These are phyloP conservation scores for Centrapalus pauciflorus DNA, from an alignment of 129 eudicot species.

Conservation along the genomic window DNA sequence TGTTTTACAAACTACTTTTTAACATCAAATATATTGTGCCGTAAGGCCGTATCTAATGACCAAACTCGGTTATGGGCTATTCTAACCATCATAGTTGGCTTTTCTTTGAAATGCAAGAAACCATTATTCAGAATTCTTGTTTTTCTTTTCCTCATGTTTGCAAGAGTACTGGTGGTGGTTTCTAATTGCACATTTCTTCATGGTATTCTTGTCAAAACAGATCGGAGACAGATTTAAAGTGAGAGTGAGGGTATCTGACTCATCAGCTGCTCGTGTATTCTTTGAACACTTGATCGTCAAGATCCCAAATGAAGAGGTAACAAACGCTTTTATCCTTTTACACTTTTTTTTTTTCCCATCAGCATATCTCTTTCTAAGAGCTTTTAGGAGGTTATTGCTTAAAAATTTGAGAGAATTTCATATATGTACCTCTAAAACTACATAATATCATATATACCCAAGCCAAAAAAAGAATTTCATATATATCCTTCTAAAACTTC, in stretches of 20 bases:
- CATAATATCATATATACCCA: too few relatives aligned
- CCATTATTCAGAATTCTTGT: neutral
- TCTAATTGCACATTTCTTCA: neutral
- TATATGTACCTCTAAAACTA: too few relatives aligned
- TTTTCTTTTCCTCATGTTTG: neutral
- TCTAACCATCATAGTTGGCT: too few relatives aligned
- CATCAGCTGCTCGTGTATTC: slow-evolving; percentile 81
- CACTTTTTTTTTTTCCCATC: neutral
- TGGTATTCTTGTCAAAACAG: slow-evolving; percentile 28
- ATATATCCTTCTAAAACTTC: too few relatives aligned
- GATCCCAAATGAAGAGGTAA: slow-evolving; percentile 77
- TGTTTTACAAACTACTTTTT: too few relatives aligned
- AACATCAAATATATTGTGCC: too few relatives aligned
- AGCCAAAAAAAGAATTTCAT: too few relatives aligned
- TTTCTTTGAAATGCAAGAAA: too few relatives aligned
- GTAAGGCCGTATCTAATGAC: too few relatives aligned
- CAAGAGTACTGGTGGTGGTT: neutral
- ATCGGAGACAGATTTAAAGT: slow-evolving; percentile 71
- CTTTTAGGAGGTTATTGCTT: neutral
- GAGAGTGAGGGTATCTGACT: slow-evolving; percentile 58
- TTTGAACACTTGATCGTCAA: slow-evolving; percentile 75
- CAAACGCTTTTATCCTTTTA: neutral
- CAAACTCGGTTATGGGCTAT: too few relatives aligned
- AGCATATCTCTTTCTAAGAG: neutral
- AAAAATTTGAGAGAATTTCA: too few relatives aligned